phyloP scores from a whole-genome alignment of 2,329 filamentous ascomycete genomes.

The Talaromyces sp. region DNA sequence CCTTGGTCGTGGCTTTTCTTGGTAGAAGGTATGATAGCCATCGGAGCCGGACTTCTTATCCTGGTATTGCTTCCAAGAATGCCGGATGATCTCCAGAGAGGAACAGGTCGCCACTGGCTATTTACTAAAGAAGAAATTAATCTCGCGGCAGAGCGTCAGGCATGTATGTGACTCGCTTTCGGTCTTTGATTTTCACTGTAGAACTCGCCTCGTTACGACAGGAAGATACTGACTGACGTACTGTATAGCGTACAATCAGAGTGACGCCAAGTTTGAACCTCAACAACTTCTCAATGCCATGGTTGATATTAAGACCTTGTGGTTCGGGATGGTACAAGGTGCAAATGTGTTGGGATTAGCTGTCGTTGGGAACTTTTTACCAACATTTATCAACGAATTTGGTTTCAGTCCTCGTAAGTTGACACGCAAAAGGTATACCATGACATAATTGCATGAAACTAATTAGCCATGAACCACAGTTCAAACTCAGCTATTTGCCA shows the following conservation, averaged over 20 bases:
- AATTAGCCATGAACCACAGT: neutral
- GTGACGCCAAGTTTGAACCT: neutral
- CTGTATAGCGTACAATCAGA: neutral
- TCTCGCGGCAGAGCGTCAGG: neutral
- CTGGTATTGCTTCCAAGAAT: neutral
- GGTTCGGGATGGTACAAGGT: neutral
- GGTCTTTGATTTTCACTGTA: neutral
- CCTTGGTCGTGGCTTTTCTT: neutral
- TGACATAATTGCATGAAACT: neutral
- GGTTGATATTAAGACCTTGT: neutral
- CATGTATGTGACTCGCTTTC: neutral
- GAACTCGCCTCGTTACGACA: neutral
- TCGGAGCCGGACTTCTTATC: neutral
- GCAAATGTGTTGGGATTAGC: neutral
- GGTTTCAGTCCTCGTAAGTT: neutral
- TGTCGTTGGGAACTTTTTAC: neutral
- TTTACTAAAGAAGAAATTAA: neutral
- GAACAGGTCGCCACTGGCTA: neutral
- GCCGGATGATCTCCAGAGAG: neutral
- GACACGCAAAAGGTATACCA: neutral
- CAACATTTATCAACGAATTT: neutral
- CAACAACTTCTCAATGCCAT: neutral
- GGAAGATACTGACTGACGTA: neutral
- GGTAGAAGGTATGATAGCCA: neutral
- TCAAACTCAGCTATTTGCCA: neutral